Conservation (phyloP, 2,329 filamentous ascomycete species). For the Hymenoscyphus fraxineus region DNA sequence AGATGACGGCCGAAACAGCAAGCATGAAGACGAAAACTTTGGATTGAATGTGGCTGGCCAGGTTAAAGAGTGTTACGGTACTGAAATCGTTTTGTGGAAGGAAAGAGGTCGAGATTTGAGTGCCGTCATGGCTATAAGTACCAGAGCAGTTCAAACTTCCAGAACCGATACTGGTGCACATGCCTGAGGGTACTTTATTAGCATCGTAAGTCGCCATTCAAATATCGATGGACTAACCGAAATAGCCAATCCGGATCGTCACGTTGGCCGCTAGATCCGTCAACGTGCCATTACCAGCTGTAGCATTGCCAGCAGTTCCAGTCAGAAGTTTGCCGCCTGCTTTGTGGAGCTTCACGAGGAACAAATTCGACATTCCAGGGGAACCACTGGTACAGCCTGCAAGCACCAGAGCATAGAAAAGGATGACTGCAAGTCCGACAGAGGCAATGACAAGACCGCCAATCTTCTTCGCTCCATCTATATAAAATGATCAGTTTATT, state of each 20-base stretch:
- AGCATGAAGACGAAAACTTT: constrained; percentile 10
- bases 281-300: not conserved
- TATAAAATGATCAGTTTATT: not conserved
- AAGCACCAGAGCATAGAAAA: constrained; percentile 4
- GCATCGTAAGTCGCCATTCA: not conserved
- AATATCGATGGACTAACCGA: constrained; percentile 1
- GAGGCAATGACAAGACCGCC: not conserved
- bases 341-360: constrained; percentile 7
- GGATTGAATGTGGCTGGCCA: constrained; percentile 6
- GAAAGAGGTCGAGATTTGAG: constrained; percentile 5
- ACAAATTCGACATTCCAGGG: constrained; percentile 7
- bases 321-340: not conserved
- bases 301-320: not conserved
- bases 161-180: constrained; percentile 2
- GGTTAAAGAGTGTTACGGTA: constrained; percentile 9
- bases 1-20: not conserved
- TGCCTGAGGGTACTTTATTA: not conserved
- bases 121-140: constrained; percentile 6
- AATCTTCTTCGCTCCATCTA: constrained; percentile 1
- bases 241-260: constrained; percentile 7
- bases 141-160: not conserved
- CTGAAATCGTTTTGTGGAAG: constrained; percentile 9
- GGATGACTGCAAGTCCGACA: not conserved
- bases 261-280: constrained; percentile 4
- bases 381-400: constrained; percentile 5